Evolutionary conservation across 1,139 yeast species (phyloP), one percentile per base, ranked within the genome.

Genomic region (Pneumocystis carinii): DNA sequence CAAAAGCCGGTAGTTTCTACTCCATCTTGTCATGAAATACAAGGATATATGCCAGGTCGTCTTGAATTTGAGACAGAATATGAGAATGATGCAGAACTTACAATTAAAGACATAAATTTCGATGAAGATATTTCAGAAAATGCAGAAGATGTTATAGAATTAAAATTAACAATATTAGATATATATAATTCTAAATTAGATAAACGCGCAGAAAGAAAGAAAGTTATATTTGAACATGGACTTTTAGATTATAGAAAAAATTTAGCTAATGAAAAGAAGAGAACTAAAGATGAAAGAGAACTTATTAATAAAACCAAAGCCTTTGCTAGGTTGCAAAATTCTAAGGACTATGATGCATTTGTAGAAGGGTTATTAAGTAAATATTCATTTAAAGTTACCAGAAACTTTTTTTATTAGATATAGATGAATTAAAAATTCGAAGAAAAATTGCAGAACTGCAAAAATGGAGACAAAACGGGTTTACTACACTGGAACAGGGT

Each of bases 41-140:
- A 92, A 74, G 97, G 97, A 2, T 92, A 85, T 73, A 92, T 94
- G 99, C 99, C 99, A 48, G 99, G 98, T 61, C 82, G 98, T 70
- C 78, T 92, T 67, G 99, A 92, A 73, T 92, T 92, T 74, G 99
- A 92, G 71, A 88, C 86, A 66, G 99, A 92, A 73, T 90, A 87
- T 56, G 98, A 94, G 72, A 92, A 92, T 71, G 99, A 92, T 63
- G 98, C 98, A 0, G 99, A 92, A 74, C 79, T 86, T 64, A 85
- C 95, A 0, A 89, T 92, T 53, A 94, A 92, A 72, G 98, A 94
- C 72, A 88, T 92, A 92, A 81, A 86, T 7, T 92, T 94, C 71
- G 97, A 92, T 70, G 89, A 94, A 0, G 97, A 92, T 67, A 35
- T 62, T n/a, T 61, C 62, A 3, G 63, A 59, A 35, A 98, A 92